phyloP scores from a whole-genome alignment of 768 basidiomycete genomes.

The Leccinum arenicola region DNA sequence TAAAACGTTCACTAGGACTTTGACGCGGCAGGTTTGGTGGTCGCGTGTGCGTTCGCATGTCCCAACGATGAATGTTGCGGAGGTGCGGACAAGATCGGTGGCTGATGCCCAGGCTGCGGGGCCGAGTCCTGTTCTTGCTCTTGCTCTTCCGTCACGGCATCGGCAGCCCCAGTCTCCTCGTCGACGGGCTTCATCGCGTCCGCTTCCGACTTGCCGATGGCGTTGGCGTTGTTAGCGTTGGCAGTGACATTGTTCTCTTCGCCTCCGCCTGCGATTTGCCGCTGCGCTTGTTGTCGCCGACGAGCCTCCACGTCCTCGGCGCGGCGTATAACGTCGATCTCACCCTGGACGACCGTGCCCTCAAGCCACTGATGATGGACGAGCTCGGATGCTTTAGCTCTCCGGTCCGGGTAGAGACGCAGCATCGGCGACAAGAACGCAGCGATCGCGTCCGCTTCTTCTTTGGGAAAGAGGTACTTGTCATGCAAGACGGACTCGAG shows the following conservation, averaged over 20 bases:
- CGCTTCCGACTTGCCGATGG: constrained; percentile 30
- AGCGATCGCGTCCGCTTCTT: constrained; percentile 78
- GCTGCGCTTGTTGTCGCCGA: constrained; percentile 19
- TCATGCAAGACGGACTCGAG: constrained; percentile 80
- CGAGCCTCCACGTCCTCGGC: constrained; percentile 52
- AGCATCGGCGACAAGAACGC: constrained; percentile 90
- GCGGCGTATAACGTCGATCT: constrained; percentile 75
- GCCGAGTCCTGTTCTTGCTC: not conserved
- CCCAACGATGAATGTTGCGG: constrained; percentile 19
- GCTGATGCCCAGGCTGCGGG: constrained; percentile 19
- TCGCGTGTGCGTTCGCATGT: constrained; percentile 1
- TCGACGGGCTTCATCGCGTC: constrained; percentile 81
- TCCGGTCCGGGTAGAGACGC: constrained; percentile 80
- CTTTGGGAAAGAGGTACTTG: constrained; percentile 89
- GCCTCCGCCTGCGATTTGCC: constrained; percentile 3
- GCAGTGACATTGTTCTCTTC: not conserved
- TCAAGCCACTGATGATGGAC: constrained; percentile 86
- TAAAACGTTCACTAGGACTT: constrained; percentile 7
- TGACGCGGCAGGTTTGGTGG: constrained; percentile 12
- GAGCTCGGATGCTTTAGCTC: constrained; percentile 86
- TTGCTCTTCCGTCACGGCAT: constrained; percentile 5
- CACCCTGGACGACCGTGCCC: constrained; percentile 82
- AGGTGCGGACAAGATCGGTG: constrained; percentile 34
- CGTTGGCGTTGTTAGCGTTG: not conserved
- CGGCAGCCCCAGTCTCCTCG: constrained; percentile 28